Percentiles rank a stretch among this genome's conserved stretches.
Evolutionary conservation across 805 yeast genomes (phyloP).

Genomic region (Saccharomycopsis babjevae): DNA sequence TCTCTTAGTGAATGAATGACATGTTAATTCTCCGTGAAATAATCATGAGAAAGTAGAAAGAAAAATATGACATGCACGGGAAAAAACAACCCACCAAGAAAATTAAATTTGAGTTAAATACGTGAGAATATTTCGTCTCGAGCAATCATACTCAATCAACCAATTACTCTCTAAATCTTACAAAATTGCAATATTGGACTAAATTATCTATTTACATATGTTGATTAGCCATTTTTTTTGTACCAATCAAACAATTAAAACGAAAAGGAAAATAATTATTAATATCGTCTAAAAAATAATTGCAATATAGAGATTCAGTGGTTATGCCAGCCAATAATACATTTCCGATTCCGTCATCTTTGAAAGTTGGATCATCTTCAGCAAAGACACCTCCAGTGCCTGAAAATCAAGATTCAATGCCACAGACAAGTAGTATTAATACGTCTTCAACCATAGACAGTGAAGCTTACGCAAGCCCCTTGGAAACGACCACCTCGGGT

Average conservation of each 20-base stretch:
- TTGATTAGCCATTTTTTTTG: background rate
- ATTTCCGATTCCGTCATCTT: background rate
- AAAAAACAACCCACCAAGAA: background rate
- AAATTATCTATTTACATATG: background rate
- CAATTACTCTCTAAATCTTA: background rate
- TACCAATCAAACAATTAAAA: background rate
- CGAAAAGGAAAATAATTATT: background rate
- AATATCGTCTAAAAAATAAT: background rate
- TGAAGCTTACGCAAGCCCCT: slow-evolving; percentile 23
- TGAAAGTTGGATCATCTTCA: background rate
- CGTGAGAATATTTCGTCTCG: background rate
- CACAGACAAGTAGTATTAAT: background rate
- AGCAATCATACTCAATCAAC: background rate
- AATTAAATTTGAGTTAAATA: background rate
- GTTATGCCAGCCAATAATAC: background rate
- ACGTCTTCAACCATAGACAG: slow-evolving; percentile 11
- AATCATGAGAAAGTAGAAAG: background rate
- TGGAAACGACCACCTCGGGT: slow-evolving; percentile 15
- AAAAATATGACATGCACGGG: background rate
- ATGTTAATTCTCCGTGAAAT: background rate
- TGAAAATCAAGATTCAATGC: background rate
- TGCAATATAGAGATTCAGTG: background rate
- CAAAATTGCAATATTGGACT: background rate
- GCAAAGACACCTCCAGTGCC: background rate
- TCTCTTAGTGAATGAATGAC: background rate